phyloP scores from a whole-genome alignment of 345 rosid species.

The Pugionium cornutum region DNA sequence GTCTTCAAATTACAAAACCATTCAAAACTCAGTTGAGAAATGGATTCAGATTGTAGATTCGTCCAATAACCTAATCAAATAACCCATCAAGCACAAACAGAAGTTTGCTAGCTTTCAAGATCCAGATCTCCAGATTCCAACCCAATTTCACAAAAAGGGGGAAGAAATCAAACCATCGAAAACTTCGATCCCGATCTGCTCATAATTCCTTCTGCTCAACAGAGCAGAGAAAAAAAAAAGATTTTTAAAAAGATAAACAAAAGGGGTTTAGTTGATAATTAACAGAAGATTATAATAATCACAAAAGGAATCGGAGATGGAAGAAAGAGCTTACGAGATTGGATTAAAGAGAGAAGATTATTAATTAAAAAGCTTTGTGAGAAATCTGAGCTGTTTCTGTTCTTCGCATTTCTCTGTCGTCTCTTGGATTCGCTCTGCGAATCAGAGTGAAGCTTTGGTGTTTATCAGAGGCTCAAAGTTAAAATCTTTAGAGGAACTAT shows the following conservation, averaged over 20 bases:
- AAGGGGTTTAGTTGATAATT: slow-evolving; percentile 17
- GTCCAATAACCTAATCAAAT: slow-evolving; percentile 13
- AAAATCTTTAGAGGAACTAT: slow-evolving; percentile 51
- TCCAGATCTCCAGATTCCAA: slow-evolving; percentile 53
- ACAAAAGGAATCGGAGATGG: slow-evolving; percentile 34
- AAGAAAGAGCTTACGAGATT: slow-evolving; percentile 57
- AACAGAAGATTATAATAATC: slow-evolving; percentile 27
- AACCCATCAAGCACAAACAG: slow-evolving; percentile 4
- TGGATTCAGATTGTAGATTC: slow-evolving; percentile 38
- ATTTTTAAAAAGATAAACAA: background rate
- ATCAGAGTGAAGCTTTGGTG: slow-evolving; percentile 60
- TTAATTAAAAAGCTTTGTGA: slow-evolving; percentile 16
- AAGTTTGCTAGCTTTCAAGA: slow-evolving; percentile 24
- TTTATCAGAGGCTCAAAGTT: slow-evolving; percentile 42
- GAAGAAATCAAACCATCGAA: slow-evolving; percentile 26
- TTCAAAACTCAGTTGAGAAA: slow-evolving; percentile 35
- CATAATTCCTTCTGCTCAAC: slow-evolving; percentile 26
- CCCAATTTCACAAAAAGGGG: slow-evolving; percentile 10
- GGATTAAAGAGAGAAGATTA: slow-evolving; percentile 48
- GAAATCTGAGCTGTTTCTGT: slow-evolving; percentile 40
- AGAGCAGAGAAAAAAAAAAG: background rate
- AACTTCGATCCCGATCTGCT: slow-evolving; percentile 49
- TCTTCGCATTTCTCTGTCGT: slow-evolving; percentile 48
- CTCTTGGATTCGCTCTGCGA: slow-evolving; percentile 68
- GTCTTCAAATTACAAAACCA: slow-evolving; percentile 19